A percentile compares a stretch with the other conserved stretches of the same genome.
These are phyloP conservation scores for Colletotrichum abscissum DNA, from an alignment of 2,329 filamentous ascomycete genomes.

Conservation along the genomic window DNA sequence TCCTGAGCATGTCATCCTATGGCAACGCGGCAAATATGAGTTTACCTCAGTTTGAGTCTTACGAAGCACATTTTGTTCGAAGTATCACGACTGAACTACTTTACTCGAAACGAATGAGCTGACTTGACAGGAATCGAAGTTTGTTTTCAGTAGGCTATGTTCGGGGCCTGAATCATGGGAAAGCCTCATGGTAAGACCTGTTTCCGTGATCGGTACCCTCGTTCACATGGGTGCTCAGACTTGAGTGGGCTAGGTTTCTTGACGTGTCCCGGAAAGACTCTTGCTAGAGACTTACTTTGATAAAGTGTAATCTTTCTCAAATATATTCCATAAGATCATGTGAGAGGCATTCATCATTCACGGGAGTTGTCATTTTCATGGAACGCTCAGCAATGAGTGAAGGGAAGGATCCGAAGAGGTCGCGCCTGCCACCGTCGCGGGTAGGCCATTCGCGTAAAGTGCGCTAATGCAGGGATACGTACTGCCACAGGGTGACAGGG, in stretches of 20 bases:
- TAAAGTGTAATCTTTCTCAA: too few relatives aligned
- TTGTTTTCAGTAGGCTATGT: neutral
- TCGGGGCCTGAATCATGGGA: neutral
- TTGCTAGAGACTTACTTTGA: too few relatives aligned
- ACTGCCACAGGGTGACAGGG: too few relatives aligned
- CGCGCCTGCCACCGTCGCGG: neutral
- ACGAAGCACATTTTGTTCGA: neutral
- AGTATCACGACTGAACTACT: neutral
- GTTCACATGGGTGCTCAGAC: too few relatives aligned
- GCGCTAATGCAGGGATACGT: neutral
- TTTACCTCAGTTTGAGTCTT: neutral
- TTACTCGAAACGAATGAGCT: neutral
- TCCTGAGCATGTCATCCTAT: neutral
- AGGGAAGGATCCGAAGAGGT: neutral
- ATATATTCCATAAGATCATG: neutral
- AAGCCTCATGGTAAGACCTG: too few relatives aligned
- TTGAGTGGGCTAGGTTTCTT: too few relatives aligned
- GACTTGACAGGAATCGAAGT: neutral
- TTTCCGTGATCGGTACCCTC: too few relatives aligned
- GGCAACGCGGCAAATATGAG: neutral
- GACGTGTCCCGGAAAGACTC: too few relatives aligned
- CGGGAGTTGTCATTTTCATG: neutral
- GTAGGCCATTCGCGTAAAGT: conserved; percentile 1
- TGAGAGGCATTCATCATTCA: neutral
- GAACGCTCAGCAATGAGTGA: neutral